These are phyloP conservation scores for Fragaria ananassa DNA, from an alignment of 306 rosid genomes.

Conservation along the genomic window DNA sequence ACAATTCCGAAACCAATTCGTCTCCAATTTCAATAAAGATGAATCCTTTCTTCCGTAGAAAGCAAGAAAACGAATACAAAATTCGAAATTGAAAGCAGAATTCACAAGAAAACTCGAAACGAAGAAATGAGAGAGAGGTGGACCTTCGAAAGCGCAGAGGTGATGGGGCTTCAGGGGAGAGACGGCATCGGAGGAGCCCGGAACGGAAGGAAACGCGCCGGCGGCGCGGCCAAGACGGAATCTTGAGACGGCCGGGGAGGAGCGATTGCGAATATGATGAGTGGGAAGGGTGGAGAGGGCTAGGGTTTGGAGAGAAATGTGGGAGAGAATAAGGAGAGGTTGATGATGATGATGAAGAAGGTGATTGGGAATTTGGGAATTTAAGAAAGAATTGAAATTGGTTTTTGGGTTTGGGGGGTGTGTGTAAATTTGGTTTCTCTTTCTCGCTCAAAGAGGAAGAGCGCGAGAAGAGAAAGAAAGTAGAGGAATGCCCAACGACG, in stretches of 20 bases:
- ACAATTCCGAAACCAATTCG: background rate
- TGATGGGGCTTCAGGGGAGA: conserved; percentile 14
- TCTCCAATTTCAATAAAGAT: background rate
- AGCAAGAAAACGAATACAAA: conserved; percentile 12
- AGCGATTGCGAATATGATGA: background rate
- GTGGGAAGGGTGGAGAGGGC: background rate
- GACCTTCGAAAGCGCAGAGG: conserved; percentile 49
- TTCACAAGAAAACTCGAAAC: background rate
- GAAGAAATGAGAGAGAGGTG: background rate
- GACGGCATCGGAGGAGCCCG: conserved; percentile 23
- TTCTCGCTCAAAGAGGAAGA: conserved; percentile 21
- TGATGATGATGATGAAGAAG: background rate
- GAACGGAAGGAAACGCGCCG: conserved; percentile 7
- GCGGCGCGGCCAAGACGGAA: conserved; percentile 2
- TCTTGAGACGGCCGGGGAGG: conserved; percentile 12
- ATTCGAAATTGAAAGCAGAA: background rate
- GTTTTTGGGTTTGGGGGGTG: background rate
- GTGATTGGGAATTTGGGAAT: conserved; percentile 7
- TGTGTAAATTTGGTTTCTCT: background rate
- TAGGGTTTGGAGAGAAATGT: conserved; percentile 18
- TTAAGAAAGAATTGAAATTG: background rate
- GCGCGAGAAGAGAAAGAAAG: conserved; percentile 31
- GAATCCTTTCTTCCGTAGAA: background rate
- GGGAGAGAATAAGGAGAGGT: background rate
- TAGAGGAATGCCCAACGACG: background rate